Evolutionary conservation across 1,284 basidiomycete genomes (phyloP), one percentile per base, ranked within the genome.

Genomic region (Coniophora puteana): DNA sequence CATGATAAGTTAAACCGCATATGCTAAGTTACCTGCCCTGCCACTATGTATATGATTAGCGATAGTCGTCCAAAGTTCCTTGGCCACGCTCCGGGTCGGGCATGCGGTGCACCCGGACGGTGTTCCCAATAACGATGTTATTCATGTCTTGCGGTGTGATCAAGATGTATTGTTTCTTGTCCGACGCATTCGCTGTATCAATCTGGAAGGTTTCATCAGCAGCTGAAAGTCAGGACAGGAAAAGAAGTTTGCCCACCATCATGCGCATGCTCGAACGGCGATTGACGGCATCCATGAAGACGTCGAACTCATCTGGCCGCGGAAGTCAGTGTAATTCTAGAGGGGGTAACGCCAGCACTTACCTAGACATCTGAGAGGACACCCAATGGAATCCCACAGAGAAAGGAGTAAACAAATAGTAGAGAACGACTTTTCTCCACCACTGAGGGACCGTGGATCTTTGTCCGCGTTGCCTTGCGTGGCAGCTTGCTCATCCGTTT

Each of bases 391-490:
- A 54, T 96, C 90, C 96, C 96, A 99, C 31, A 99, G 70, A 5
- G 96, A 85, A 22, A 98, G 69, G 37, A 99, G 69, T 39, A 99
- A 65, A 52, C 92, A 95, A 49, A 98, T 93, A 0, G 96, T 99
- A 5, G 93, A 90, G 67, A 96, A 99, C 5, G 92, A 95, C 59
- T 97, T 95, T 65, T 99, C 95, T 30, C 95, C 94, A 36, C 94
- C 94, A 56, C 84, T 88, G 13, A 99, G 75, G 21, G 87, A 83
- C 31, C 80, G 79, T 4, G 89, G 83, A 55, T 91, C 88, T 62
- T 89, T 91, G 51, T 89, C 79, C 36, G 69, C 59, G 21, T 56
- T 69, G 7, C 64, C 68, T 59, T 83, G 78, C 3, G 79, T 84
- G 21, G 72, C 65, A 12, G 73, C 69, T 58, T 88, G 83, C 49